Base-by-base conservation (phyloP, 345 rosid species). In the Populus simonii region DNA sequence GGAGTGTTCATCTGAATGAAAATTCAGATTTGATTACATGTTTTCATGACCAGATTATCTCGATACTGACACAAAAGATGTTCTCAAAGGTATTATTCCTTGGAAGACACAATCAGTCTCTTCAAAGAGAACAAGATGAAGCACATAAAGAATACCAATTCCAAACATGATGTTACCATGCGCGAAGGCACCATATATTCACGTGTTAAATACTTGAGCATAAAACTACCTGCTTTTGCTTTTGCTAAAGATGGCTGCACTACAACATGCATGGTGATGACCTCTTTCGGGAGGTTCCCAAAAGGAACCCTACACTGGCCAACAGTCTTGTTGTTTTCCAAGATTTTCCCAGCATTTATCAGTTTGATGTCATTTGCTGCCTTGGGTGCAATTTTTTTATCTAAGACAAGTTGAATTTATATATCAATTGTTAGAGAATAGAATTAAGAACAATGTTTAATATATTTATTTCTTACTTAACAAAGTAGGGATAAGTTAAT, bases 241-340 rank as follows among this genome's bases (percentile, higher is more conserved):
- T 93, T 93, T 2, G 90, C 80, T 70, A 88, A 70, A 76, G 97
- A 84, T 66, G 90, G 94, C 85, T 93, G 98, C 82, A 92, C 97
- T 8, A 93, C 97, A 74, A 96, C 98, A 76, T 96, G 99, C 99
- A 96, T 96, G 76, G 93, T 93, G 69, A 93, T 92, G 73, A 88
- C 89, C 22, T 87, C 92, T 63, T 83, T 86, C 8, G 91, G 87
- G 76, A 93, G 92, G 73, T 92, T 93, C 38, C 91, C 97, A 79
- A 91, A 93, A 6, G 93, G 98, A 76, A 71, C 87, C 79, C 83
- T 91, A 85, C 98, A 96, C 72, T 91, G 98, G 12, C 92, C 94
- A 61, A 96, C 94, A 6, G 96, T 94, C 93, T 85, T 91, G 85
- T 76, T 82, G 87, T 88, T 92, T 79, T 92, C 98, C 89, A 93